These are phyloP conservation scores for Nidula niveotomentosa DNA, from an alignment of 1,284 basidiomycete genomes.

Conservation along the genomic window DNA sequence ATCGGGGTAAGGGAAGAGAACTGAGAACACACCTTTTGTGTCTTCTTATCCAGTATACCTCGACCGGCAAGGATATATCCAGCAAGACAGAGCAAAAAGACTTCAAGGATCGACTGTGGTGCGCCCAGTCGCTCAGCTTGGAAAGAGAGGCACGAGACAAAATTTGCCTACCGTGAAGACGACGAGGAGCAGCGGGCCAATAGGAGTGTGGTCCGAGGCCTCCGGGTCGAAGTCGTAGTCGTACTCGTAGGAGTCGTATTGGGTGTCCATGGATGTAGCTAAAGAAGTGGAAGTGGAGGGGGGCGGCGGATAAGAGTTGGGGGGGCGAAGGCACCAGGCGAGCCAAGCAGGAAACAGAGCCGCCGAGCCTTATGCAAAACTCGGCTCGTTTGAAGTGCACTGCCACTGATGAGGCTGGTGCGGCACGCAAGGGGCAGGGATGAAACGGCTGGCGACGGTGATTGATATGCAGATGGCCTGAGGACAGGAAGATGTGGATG, in stretches of 20 bases:
- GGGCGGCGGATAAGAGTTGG: background rate
- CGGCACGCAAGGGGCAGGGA: too few species aligned
- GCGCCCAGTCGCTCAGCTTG: background rate
- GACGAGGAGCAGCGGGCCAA: constrained; percentile 28
- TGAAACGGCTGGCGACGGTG: too few species aligned
- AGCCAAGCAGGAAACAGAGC: background rate
- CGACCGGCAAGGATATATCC: constrained; percentile 82
- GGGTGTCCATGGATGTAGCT: background rate
- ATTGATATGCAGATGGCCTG: too few species aligned
- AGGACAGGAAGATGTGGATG: too few species aligned
- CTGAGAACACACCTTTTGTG: constrained; percentile 72
- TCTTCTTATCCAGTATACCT: constrained; percentile 86
- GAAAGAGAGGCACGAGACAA: background rate
- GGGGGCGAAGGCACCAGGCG: background rate
- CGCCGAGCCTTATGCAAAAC: background rate
- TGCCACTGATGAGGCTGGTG: background rate
- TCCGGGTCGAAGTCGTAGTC: background rate
- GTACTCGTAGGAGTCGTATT: background rate
- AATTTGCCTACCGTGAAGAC: constrained; percentile 28
- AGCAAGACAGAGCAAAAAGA: constrained; percentile 84
- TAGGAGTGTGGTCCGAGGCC: constrained; percentile 14
- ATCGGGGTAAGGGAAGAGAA: background rate
- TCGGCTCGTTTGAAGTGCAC: background rate
- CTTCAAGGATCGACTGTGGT: constrained; percentile 84
- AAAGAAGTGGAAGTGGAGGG: background rate